A percentile compares a stretch with the other conserved stretches of the same genome.
These are phyloP conservation scores for Tubosaeta sp. DNA, from an alignment of 768 basidiomycete genomes.

Conservation along the genomic window DNA sequence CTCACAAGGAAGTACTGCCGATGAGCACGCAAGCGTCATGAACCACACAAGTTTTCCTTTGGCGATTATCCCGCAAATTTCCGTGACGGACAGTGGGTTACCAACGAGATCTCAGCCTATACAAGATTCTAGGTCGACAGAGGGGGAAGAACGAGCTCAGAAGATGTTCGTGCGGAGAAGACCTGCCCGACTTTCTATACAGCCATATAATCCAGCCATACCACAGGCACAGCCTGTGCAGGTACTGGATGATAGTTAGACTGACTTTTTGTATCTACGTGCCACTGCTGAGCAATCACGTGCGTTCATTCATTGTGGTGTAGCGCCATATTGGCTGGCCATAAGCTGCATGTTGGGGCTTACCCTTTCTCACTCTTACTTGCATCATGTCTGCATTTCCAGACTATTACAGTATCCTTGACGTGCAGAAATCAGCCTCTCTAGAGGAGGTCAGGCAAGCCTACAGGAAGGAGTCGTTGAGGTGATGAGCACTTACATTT, in stretches of 20 bases:
- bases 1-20: not conserved
- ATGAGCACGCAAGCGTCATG: not conserved
- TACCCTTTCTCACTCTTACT: constrained; percentile 7
- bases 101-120: constrained; percentile 23
- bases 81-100: constrained; percentile 9
- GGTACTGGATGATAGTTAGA: constrained; percentile 17
- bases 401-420: constrained; percentile 71
- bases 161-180: constrained; percentile 38
- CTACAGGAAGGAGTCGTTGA: constrained; percentile 77
- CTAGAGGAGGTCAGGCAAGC: constrained; percentile 71
- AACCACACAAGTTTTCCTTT: constrained; percentile 14
- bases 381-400: constrained; percentile 68
- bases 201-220: constrained; percentile 4
- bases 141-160: constrained; percentile 14
- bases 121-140: constrained; percentile 24
- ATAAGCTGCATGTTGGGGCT: constrained; percentile 10
- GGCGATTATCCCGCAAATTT: constrained; percentile 15
- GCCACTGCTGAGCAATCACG: constrained; percentile 15
- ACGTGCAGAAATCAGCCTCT: constrained; percentile 51
- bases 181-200: constrained; percentile 36
- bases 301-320: constrained; percentile 6
- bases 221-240: constrained; percentile 5
- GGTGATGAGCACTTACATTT: constrained; percentile 31
- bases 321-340: not conserved
- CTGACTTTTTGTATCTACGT: not conserved